phyloP scores from a whole-genome alignment of 2,329 filamentous ascomycete species.

The Didymella lethalis region DNA sequence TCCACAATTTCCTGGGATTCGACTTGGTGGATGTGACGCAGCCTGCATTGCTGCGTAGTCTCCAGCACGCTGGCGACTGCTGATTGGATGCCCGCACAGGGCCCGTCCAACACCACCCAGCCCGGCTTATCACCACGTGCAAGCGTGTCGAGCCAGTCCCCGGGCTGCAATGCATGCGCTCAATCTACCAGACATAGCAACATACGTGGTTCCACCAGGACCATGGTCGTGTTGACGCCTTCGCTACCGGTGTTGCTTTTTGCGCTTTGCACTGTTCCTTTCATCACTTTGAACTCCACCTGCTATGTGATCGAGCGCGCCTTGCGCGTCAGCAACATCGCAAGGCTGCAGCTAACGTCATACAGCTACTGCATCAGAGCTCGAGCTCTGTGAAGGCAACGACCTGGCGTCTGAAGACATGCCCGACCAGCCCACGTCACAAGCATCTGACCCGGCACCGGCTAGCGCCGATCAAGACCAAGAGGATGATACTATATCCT shows the following conservation, averaged over 20 bases:
- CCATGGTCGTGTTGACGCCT: constrained; percentile 7
- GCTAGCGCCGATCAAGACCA: neutral
- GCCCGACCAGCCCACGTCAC: neutral
- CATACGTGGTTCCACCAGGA: constrained; percentile 32
- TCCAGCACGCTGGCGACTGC: neutral
- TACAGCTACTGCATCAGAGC: constrained; percentile 6
- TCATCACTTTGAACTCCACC: neutral
- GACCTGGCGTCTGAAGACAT: neutral
- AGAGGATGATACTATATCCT: neutral
- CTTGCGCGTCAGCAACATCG: constrained; percentile 8
- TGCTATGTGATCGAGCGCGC: constrained; percentile 11
- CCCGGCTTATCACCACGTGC: constrained; percentile 42
- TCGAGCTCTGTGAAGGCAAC: neutral
- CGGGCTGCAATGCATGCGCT: constrained; percentile 41
- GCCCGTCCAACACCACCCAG: constrained; percentile 26
- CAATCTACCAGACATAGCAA: constrained; percentile 22
- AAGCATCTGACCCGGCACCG: neutral
- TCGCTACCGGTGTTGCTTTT: constrained; percentile 9
- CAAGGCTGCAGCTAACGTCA: constrained; percentile 16
- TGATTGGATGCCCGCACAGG: constrained; percentile 15
- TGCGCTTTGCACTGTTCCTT: neutral
- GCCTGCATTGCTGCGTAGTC: constrained; percentile 21
- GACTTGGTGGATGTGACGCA: neutral
- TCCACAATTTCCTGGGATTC: neutral
- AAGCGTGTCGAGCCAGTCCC: constrained; percentile 27